These are phyloP conservation scores for Aureobasidium sp. DNA, from an alignment of 2,329 filamentous ascomycete species.

Conservation along the genomic window DNA sequence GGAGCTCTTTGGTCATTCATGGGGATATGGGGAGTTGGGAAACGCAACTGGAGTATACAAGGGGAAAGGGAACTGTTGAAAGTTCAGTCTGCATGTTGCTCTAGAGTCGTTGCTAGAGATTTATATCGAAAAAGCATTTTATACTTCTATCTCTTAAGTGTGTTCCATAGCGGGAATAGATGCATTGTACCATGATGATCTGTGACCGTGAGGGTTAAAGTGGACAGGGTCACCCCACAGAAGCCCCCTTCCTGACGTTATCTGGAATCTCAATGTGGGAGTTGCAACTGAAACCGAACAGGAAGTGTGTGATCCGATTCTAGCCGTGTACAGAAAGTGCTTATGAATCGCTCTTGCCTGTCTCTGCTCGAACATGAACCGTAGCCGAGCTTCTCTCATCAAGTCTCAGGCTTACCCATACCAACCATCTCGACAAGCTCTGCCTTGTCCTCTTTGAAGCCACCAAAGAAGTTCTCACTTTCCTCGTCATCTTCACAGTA, in stretches of 20 bases:
- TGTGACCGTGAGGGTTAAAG: too few species aligned
- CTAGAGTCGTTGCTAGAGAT: background rate
- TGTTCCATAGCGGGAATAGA: too few species aligned
- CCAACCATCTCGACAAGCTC: slow-evolving; percentile 11
- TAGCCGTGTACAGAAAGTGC: too few species aligned
- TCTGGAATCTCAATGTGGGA: too few species aligned
- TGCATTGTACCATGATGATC: too few species aligned
- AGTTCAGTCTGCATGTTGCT: background rate
- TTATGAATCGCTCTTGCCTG: too few species aligned
- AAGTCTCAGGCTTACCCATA: slow-evolving; percentile 13
- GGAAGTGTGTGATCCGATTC: too few species aligned
- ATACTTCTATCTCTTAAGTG: background rate
- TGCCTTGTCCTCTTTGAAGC: slow-evolving; percentile 18
- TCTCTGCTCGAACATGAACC: too few species aligned
- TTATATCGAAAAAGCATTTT: slow-evolving; percentile 2
- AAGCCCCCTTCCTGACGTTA: too few species aligned
- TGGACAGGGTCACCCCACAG: too few species aligned
- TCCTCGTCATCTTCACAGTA: slow-evolving; percentile 25
- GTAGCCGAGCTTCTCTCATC: too few species aligned
- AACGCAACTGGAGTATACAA: background rate
- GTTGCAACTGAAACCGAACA: too few species aligned
- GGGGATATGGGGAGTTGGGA: slow-evolving; percentile 2
- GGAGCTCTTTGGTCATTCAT: background rate
- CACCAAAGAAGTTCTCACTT: slow-evolving; percentile 22
- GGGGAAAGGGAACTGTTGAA: background rate